These are phyloP conservation scores for Hanseniaspora gamundiae DNA, from an alignment of 1,139 yeast species.

Conservation along the genomic window DNA sequence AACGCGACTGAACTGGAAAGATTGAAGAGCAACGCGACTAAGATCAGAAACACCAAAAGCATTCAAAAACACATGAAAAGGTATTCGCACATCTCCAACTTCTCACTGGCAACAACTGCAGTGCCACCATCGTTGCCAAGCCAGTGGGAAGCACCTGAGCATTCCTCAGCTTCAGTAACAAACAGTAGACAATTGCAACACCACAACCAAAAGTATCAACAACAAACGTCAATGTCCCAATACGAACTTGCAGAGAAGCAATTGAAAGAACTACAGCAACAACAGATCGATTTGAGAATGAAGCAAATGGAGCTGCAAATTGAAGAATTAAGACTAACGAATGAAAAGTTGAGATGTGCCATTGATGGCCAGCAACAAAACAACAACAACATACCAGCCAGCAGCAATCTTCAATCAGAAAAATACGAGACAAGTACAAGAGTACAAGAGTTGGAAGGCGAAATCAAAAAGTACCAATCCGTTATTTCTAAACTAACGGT, in stretches of 20 bases:
- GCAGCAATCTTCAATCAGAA: slow-evolving; percentile 5
- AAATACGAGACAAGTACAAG: slow-evolving; percentile 18
- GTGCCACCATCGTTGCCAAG: slow-evolving; percentile 6
- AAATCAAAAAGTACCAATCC: slow-evolving; percentile 18
- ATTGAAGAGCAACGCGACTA: neutral
- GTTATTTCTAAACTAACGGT: slow-evolving; percentile 13
- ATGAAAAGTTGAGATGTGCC: slow-evolving; percentile 22
- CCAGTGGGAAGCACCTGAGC: slow-evolving; percentile 4
- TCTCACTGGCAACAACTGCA: slow-evolving; percentile 5
- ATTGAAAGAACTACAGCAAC: slow-evolving; percentile 6
- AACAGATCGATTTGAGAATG: slow-evolving; percentile 19
- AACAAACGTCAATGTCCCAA: neutral
- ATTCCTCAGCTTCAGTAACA: neutral
- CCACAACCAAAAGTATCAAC: neutral
- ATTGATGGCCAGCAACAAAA: slow-evolving; percentile 17
- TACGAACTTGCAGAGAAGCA: slow-evolving; percentile 7
- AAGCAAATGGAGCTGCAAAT: slow-evolving; percentile 24
- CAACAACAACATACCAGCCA: slow-evolving; percentile 17
- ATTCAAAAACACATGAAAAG: slow-evolving; percentile 3
- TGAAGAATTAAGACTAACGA: slow-evolving; percentile 22
- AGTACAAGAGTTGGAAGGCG: slow-evolving; percentile 20
- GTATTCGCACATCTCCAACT: slow-evolving; percentile 7
- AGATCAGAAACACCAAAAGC: neutral
- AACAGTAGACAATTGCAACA: neutral
- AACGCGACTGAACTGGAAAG: neutral